These are phyloP conservation scores for Posidonia australis DNA, from an alignment of 106 monocot genomes.

Conservation along the genomic window DNA sequence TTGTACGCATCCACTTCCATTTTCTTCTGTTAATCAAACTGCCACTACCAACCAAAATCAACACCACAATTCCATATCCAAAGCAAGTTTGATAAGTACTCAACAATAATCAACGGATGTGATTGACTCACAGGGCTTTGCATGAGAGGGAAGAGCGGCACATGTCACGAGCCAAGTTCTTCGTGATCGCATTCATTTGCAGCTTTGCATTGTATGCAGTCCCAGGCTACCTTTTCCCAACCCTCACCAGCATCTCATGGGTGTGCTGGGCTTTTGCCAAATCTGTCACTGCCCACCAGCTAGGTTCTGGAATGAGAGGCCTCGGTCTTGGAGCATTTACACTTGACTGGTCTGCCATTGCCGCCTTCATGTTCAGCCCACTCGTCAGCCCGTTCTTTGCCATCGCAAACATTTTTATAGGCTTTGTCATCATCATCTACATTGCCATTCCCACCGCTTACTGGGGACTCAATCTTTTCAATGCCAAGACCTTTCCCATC, in stretches of 20 bases:
- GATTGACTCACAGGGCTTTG: slow-evolving; percentile 40
- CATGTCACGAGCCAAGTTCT: slow-evolving; percentile 69
- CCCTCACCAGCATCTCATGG: slow-evolving; percentile 57
- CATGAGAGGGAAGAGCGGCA: slow-evolving; percentile 54
- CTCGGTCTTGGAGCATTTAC: slow-evolving; percentile 60
- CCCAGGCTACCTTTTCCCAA: slow-evolving; percentile 69
- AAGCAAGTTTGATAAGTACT: no score
- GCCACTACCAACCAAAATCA: no score
- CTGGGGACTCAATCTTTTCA: slow-evolving; percentile 44
- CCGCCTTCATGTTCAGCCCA: slow-evolving; percentile 71
- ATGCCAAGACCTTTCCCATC: slow-evolving; percentile 71
- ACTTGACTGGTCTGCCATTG: slow-evolving; percentile 56
- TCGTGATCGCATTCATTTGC: slow-evolving; percentile 52
- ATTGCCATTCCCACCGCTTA: slow-evolving; percentile 39
- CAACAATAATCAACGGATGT: no score
- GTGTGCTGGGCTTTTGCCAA: slow-evolving; percentile 64
- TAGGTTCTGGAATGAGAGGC: slow-evolving; percentile 63
- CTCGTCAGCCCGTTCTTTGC: slow-evolving; percentile 64
- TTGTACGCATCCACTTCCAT: slow-evolving; percentile 1
- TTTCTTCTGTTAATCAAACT: no score
- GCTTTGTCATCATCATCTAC: slow-evolving; percentile 45
- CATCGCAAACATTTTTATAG: slow-evolving; percentile 50
- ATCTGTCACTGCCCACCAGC: slow-evolving; percentile 71
- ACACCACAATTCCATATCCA: no score
- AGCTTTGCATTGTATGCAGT: slow-evolving; percentile 66